Percentiles rank a stretch among this genome's conserved stretches.
phyloP scores from a whole-genome alignment of 2,329 filamentous ascomycete species.

The Sporothrix mexicana region DNA sequence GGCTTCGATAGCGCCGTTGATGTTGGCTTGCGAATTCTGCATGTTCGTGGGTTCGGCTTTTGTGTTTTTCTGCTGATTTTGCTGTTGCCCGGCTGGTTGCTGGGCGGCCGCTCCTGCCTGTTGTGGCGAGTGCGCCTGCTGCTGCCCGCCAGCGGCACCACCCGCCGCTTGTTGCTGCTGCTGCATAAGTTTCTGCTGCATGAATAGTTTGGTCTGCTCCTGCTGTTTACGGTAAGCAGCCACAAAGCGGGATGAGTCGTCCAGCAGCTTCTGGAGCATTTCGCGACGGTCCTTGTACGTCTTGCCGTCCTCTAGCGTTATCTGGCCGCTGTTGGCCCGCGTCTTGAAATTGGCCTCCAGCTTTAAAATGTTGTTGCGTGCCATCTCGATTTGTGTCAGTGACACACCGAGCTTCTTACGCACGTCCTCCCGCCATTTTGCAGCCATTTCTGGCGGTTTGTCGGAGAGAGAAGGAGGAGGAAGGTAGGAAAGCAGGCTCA shows the following conservation, averaged over 20 bases:
- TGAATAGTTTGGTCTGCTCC: constrained; percentile 38
- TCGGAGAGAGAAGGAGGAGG: constrained; percentile 52
- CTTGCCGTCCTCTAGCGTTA: constrained; percentile 56
- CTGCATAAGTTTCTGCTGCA: constrained; percentile 39
- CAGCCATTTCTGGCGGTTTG: constrained; percentile 51
- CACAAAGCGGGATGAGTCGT: constrained; percentile 56
- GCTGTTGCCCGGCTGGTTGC: constrained; percentile 32
- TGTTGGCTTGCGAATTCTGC: constrained; percentile 48
- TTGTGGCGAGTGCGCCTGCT: constrained; percentile 29
- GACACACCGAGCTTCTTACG: constrained; percentile 56
- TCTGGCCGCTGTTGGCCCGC: constrained; percentile 50
- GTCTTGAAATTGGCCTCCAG: constrained; percentile 54
- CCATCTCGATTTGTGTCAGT: constrained; percentile 57
- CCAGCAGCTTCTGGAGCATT: constrained; percentile 52
- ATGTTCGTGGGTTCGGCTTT: constrained; percentile 42
- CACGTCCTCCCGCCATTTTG: constrained; percentile 56
- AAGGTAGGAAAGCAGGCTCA: constrained; percentile 56
- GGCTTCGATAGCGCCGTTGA: constrained; percentile 53
- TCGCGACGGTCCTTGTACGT: constrained; percentile 53
- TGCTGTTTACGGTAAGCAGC: constrained; percentile 56
- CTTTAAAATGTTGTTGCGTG: constrained; percentile 49
- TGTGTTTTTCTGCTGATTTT: constrained; percentile 39
- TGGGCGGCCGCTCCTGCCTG: constrained; percentile 28
- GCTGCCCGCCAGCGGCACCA: constrained; percentile 30
- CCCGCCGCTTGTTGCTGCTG: constrained; percentile 38